Evolutionary conservation across 1,284 basidiomycete species (phyloP).

Genomic region (Rhodotorula sp.): DNA sequence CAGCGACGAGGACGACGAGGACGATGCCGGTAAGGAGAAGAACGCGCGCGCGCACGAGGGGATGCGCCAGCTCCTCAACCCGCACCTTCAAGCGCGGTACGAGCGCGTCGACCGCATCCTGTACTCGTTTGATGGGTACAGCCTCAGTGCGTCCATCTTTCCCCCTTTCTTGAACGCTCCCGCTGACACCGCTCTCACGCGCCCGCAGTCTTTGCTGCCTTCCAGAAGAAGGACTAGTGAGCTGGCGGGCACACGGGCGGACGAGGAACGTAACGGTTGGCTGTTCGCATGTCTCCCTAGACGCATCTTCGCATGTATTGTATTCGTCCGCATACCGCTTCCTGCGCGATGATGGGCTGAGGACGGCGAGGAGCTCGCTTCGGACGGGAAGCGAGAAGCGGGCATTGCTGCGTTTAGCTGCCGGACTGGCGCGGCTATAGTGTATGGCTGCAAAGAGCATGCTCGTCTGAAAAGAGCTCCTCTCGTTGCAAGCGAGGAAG

Average conservation of each 20-base stretch:
- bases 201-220: neutral
- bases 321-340: neutral
- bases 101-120: conserved; percentile 91
- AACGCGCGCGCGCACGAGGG: conserved; percentile 51
- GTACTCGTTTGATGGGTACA: conserved; percentile 96
- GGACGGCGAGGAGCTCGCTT: too few species aligned
- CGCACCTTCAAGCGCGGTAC: conserved; percentile 51
- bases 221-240: neutral
- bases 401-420: too few species aligned
- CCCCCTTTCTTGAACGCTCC: neutral
- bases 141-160: conserved; percentile 64
- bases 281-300: neutral
- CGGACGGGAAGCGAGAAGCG: too few species aligned
- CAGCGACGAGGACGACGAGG: conserved; percentile 64
- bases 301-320: neutral
- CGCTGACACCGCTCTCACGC: neutral
- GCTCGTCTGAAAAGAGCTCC: too few species aligned
- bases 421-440: too few species aligned
- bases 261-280: neutral
- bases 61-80: conserved; percentile 45
- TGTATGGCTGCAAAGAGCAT: too few species aligned
- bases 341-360: too few species aligned
- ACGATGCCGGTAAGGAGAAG: conserved; percentile 51
- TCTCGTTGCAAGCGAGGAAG: neutral
- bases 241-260: neutral